phyloP scores from a whole-genome alignment of 306 rosid genomes.

The Malus fusca region DNA sequence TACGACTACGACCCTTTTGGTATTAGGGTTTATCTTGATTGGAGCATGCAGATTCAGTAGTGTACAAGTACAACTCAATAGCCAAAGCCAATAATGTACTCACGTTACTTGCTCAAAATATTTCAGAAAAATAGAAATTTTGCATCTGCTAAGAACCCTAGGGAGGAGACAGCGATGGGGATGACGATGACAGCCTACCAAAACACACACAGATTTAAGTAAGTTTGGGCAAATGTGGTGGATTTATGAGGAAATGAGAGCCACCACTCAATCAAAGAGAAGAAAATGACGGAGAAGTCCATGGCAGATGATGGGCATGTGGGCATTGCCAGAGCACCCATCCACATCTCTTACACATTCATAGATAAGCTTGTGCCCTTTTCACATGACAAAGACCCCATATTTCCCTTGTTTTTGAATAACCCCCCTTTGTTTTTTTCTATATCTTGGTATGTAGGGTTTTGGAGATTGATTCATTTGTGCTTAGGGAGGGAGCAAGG shows the following conservation, averaged over 20 bases:
- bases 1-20: neutral
- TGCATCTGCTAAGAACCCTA: slow-evolving; percentile 16
- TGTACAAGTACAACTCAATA: neutral
- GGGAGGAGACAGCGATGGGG: slow-evolving; percentile 17
- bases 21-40: neutral
- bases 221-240: neutral
- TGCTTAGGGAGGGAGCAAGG: slow-evolving; percentile 5
- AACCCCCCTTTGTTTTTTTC: slow-evolving; percentile 2
- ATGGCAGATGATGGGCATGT: slow-evolving; percentile 22
- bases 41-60: neutral
- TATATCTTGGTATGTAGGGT: neutral
- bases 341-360: slow-evolving; percentile 24
- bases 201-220: neutral
- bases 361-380: slow-evolving; percentile 36
- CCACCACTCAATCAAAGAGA: neutral
- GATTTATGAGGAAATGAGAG: neutral
- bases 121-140: neutral
- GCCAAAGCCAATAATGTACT: slow-evolving; percentile 19
- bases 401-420: neutral
- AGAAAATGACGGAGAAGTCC: neutral
- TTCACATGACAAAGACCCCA: slow-evolving; percentile 35
- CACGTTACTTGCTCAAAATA: slow-evolving; percentile 16
- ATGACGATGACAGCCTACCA: slow-evolving; percentile 10
- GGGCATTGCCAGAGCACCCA: slow-evolving; percentile 34
- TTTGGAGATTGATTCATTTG: neutral